Evolutionary conservation across 306 rosid genomes (phyloP), one percentile per base, ranked within the genome.

Genomic region (Trifolium fragiferum): DNA sequence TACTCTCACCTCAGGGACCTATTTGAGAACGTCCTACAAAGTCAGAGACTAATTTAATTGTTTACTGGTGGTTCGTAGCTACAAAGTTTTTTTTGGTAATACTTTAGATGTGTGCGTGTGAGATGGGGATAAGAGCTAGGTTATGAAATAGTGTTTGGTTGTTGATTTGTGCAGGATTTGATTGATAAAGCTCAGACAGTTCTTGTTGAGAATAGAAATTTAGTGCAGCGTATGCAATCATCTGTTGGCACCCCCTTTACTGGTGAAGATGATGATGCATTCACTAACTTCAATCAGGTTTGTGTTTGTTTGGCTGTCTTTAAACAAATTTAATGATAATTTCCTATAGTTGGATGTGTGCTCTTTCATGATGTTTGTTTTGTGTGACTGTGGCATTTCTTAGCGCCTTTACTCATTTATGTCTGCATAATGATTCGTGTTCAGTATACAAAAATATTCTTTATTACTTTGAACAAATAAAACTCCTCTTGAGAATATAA

Each of bases 211-310:
- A 93, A 89, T 74, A 84, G 91, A 86, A 86, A 78, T 80, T 80
- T 74, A 14, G 63, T 91, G 70, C 90, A 84, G 81, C 84, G 92
- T 66, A 86, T 91, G 91, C 92, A 88, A 84, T 64, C 92, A 7
- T 81, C 93, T n/a, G 46, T 78, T 82, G 89, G 93, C 76, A 73
- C 87, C 61, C 82, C 81, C 21, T 18, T 68, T 11, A 57, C 82
- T 23, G 80, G 84, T 35, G 81, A 84, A 66, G 86, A 86, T 68
- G 97, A 91, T 70, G 80, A 84, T 68, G 91, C 97, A 30, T 89
- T 89, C 74, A 84, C 83, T 44, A 81, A 83, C 83, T 93, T 93
- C 88, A 89, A 91, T 23, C 90, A 89, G 91, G 98, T 93, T 73
- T 15, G 20, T 77, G 14, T 35, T 30, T 65, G 12, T 64, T 18